Evolutionary conservation across 2,329 filamentous ascomycete species (phyloP).

Genomic region (Westerdykella ornata): DNA sequence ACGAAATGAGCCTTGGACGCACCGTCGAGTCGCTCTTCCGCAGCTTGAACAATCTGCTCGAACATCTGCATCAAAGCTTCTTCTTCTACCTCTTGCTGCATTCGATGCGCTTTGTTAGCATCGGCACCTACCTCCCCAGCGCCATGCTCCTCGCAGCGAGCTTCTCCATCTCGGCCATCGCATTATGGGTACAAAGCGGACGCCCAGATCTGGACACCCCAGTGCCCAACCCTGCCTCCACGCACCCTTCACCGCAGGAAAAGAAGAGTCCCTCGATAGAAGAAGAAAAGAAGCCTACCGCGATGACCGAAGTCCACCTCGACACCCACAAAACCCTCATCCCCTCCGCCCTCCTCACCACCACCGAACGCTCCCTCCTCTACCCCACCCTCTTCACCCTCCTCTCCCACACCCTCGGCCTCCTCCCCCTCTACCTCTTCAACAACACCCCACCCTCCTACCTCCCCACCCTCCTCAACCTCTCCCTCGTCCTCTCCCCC

Average conservation of each 20-base stretch:
- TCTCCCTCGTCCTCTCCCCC: slow-evolving; percentile 27
- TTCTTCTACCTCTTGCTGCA: slow-evolving; percentile 98
- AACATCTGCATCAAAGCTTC: slow-evolving; percentile 97
- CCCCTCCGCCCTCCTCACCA: slow-evolving; percentile 34
- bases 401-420: slow-evolving; percentile 65
- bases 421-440: slow-evolving; percentile 79
- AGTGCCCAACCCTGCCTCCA: slow-evolving; percentile 23
- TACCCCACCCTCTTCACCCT: slow-evolving; percentile 68
- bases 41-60: slow-evolving; percentile 90
- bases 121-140: slow-evolving; percentile 91
- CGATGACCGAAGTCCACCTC: slow-evolving; percentile 34
- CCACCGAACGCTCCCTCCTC: slow-evolving; percentile 59
- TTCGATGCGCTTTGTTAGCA: slow-evolving; percentile 88
- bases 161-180: slow-evolving; percentile 92
- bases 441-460: slow-evolving; percentile 59
- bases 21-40: slow-evolving; percentile 85
- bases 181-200: slow-evolving; percentile 87
- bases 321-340: slow-evolving; percentile 34
- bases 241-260: slow-evolving; percentile 18
- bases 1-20: slow-evolving; percentile 91
- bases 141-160: slow-evolving; percentile 95
- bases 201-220: slow-evolving; percentile 12
- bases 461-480: slow-evolving; percentile 25
- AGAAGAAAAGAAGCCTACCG: slow-evolving; percentile 36
- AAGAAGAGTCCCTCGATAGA: slow-evolving; percentile 25